These are phyloP conservation scores for Flaveria sonorensis DNA, from an alignment of 129 eudicot genomes.

Conservation along the genomic window DNA sequence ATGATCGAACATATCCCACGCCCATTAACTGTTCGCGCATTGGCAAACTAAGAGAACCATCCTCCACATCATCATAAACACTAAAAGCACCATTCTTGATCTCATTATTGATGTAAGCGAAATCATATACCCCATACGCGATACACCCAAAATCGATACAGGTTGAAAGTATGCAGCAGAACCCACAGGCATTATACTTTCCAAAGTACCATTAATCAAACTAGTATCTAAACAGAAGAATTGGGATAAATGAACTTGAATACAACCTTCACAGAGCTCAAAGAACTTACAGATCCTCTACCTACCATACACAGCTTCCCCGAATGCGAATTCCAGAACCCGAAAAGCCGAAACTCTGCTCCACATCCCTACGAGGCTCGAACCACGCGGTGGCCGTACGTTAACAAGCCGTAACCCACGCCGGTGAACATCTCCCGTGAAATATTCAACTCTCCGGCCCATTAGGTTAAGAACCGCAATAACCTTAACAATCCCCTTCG, in stretches of 20 bases:
- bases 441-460: conserved; percentile 21
- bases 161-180: conserved; percentile 37
- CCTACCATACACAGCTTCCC: conserved; percentile 87
- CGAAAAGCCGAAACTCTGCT: conserved; percentile 51
- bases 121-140: conserved; percentile 58
- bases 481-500: conserved; percentile 23
- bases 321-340: conserved; percentile 53
- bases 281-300: conserved; percentile 44
- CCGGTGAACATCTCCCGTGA: conserved; percentile 33
- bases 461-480: conserved; percentile 10
- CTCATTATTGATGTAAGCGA: conserved; percentile 47
- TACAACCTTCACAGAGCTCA: conserved; percentile 50
- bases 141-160: conserved; percentile 58
- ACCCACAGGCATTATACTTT: conserved; percentile 36
- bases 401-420: conserved; percentile 57
- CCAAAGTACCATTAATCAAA: conserved; percentile 76
- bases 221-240: conserved; percentile 50
- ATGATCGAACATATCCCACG: conserved; percentile 39
- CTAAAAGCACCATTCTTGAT: conserved; percentile 36
- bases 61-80: conserved; percentile 35
- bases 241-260: conserved; percentile 67
- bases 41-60: conserved; percentile 46
- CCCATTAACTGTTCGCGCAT: neutral
- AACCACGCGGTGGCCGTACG: conserved; percentile 54
- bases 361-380: conserved; percentile 28